Evolutionary conservation across 441 rosid genomes (phyloP), one percentile per base, ranked within the genome.

Genomic region (Rhodomyrtus psidioides): DNA sequence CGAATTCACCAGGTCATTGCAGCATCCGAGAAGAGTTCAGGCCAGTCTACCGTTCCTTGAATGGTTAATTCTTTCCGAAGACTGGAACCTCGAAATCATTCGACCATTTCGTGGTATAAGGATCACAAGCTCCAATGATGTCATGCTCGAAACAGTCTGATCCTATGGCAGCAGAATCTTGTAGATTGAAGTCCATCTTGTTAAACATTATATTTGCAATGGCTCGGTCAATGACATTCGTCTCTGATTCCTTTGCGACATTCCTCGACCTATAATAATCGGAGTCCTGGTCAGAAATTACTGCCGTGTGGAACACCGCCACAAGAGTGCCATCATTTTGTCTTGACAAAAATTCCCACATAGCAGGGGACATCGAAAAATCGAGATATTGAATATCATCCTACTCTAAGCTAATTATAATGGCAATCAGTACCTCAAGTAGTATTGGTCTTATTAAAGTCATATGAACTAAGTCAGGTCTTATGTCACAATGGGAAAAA

Each of bases 191-290:
- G 57, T 93, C 95, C 94, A 91, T 91, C 91, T 92, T 91, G 85
- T 91, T 91, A 91, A 91, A 97, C 91, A 96, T 91, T 84, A 96
- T 93, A 76, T 91, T 95, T 2, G 99, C 99, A 2, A 97, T 87
- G 42, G 99, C 91, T 91, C 99, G 90, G 84, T 97, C 99, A 6
- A 94, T 89, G 51, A 93, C 81, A 89, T 95, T 97, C 13, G 99
- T 96, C 91, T 93, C 93, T 42, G 89, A 87, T 90, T 97, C 99
- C 12, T 62, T 83, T 58, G 86, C 83, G 83, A 88, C 88, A 83
- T 89, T 90, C 56, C 86, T 90, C 88, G 12, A 34, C 86, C 84
- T 49, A n/a, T 46, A 13, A 83, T 39, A 39, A 70, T 39, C 3
- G 1, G 49, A 70, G 79, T 70, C 79, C 49, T 39, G 13, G 49